phyloP scores from a whole-genome alignment of 257 asterid species.

The Cynanchum wilfordii region DNA sequence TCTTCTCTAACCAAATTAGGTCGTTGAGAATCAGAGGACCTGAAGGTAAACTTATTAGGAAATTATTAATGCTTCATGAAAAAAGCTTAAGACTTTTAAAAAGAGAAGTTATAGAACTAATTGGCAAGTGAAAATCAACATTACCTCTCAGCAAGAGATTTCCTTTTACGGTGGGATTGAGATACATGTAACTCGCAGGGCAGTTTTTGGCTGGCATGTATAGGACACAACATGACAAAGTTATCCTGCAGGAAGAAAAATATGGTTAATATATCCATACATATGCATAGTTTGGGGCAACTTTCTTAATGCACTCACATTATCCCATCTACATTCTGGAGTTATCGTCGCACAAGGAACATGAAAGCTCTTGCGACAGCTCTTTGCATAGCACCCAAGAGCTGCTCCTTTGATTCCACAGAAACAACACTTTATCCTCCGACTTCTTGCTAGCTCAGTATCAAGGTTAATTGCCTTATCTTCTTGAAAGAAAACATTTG shows the following conservation, averaged over 20 bases:
- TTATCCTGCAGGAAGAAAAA: slow-evolving; percentile 52
- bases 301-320: slow-evolving; percentile 32
- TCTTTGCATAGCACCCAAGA: slow-evolving; percentile 83
- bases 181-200: slow-evolving; percentile 50
- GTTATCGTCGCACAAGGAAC: slow-evolving; percentile 88
- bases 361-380: slow-evolving; percentile 89
- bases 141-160: slow-evolving; percentile 43
- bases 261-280: background rate
- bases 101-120: background rate
- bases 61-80: background rate
- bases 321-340: slow-evolving; percentile 86
- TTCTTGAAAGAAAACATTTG: slow-evolving; percentile 75
- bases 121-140: slow-evolving; percentile 3
- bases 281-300: background rate
- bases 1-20: slow-evolving; percentile 28
- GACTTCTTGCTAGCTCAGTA: slow-evolving; percentile 72
- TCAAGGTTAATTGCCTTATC: slow-evolving; percentile 69
- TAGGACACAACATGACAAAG: slow-evolving; percentile 85
- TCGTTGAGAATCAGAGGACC: slow-evolving; percentile 32
- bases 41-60: slow-evolving; percentile 17
- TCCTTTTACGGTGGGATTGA: slow-evolving; percentile 37
- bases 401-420: slow-evolving; percentile 94
- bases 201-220: slow-evolving; percentile 55
- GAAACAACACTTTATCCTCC: slow-evolving; percentile 64
- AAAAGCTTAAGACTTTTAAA: slow-evolving; percentile 3